Base-by-base conservation (phyloP, 1,284 basidiomycete genomes). In the Moniliella sp. region DNA sequence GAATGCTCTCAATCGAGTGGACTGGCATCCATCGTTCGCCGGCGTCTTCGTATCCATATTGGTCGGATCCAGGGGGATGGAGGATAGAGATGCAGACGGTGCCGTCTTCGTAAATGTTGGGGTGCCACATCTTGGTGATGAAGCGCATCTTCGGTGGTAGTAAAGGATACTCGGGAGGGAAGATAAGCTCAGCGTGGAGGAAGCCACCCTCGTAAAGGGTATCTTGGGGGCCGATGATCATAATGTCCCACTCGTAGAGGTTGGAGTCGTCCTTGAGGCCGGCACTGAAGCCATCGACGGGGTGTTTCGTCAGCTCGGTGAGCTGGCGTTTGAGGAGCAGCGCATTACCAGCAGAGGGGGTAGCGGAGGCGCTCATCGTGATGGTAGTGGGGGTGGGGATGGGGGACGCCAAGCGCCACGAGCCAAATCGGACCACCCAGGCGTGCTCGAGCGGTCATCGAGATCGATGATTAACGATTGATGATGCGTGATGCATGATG, bases 11-110 rank as follows among this genome's bases (percentile, higher is more conserved):
- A 27, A 93, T 78, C 0, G 78, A 80, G 59, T 97, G 91, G 14
- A 99, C 83, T 0, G 91, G 91, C 62, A 88, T 67, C 91, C 91
- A 99, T 40, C 91, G 66, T 66, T 99, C 91, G 31, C 82, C 78
- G 0, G 91, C 86, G 53, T 93, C 81, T 62, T 99, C 91, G 54
- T 86, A 94, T 5, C 91, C 91, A 60, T 81, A 97, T 63, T 94
- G 79, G 63, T 99, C 91, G 38, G 88, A 80, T 30, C 84, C 88
- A 1, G 91, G 91, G 21, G 81, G 74, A 57, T 99, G 88, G 80
- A 97, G 67, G 54, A 97, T 94, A 25, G 88, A 94, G 39, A 97
- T 81, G 65, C 88, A 97, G 33, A 94, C 80, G 27, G 70, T 71
- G 15, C 84, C 83, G 61, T 82, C 77, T 13, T 73, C 55, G 58